A percentile compares a stretch with the other conserved stretches of the same genome.
phyloP scores from a whole-genome alignment of 2,329 filamentous ascomycete species.

The Penicillium sp. region DNA sequence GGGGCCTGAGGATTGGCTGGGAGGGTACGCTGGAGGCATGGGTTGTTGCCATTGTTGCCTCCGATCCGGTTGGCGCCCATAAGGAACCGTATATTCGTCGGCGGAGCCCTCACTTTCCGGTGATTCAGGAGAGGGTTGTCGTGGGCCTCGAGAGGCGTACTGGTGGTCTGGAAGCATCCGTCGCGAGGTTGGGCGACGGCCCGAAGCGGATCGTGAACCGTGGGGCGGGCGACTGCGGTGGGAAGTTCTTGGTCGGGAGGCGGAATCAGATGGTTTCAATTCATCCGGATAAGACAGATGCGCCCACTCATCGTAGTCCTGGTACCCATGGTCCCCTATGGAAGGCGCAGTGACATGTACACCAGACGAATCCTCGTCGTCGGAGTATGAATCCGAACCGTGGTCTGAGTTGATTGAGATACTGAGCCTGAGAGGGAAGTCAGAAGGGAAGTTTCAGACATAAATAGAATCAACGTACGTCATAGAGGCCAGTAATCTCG shows the following conservation, averaged over 20 bases:
- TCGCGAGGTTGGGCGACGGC: constrained; percentile 40
- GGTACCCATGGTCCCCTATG: constrained; percentile 44
- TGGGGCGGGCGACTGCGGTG: constrained; percentile 44
- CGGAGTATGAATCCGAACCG: constrained; percentile 43
- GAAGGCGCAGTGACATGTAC: constrained; percentile 48
- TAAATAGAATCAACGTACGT: not conserved
- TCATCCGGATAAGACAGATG: constrained; percentile 48
- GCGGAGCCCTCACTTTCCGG: constrained; percentile 66
- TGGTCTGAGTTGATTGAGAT: constrained; percentile 46
- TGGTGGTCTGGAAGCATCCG: constrained; percentile 41
- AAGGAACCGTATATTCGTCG: constrained; percentile 58
- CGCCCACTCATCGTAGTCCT: constrained; percentile 44
- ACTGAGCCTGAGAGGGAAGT: constrained; percentile 37
- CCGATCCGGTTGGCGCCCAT: constrained; percentile 42
- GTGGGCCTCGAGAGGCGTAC: constrained; percentile 41
- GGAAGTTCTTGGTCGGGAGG: constrained; percentile 45
- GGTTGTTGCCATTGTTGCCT: constrained; percentile 31
- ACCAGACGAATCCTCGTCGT: constrained; percentile 50
- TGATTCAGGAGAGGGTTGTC: constrained; percentile 52
- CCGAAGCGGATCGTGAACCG: constrained; percentile 38
- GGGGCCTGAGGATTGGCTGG: constrained; percentile 43
- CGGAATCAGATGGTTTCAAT: constrained; percentile 51
- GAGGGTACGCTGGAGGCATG: constrained; percentile 39
- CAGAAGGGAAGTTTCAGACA: constrained; percentile 4
- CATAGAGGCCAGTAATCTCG: not conserved